Evolutionary conservation across 2,329 filamentous ascomycete species (phyloP).

Genomic region (Penicillium sp.): DNA sequence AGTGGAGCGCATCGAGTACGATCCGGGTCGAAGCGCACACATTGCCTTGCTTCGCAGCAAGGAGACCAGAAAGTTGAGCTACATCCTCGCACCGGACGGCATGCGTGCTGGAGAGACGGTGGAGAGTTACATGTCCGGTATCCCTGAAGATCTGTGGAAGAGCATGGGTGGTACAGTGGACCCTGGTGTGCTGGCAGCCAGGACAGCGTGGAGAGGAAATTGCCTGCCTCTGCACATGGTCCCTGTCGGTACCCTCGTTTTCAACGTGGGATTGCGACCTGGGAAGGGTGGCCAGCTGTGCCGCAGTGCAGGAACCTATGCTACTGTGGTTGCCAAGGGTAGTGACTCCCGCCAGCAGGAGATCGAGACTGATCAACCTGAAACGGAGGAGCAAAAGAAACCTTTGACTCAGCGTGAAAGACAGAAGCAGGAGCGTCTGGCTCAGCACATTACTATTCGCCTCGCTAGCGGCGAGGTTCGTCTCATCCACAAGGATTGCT

Average conservation of each 20-base stretch:
- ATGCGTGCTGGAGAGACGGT: constrained; percentile 87
- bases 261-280: constrained; percentile 74
- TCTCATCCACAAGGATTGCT: constrained; percentile 83
- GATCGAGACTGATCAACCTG: constrained; percentile 55
- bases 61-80: constrained; percentile 70
- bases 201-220: constrained; percentile 90
- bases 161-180: constrained; percentile 92
- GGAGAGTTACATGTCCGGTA: constrained; percentile 85
- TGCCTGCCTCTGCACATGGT: constrained; percentile 95
- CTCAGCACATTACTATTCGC: constrained; percentile 75
- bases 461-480: constrained; percentile 91
- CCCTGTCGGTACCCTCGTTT: constrained; percentile 87
- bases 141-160: constrained; percentile 77
- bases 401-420: constrained; percentile 36
- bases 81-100: constrained; percentile 93
- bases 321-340: constrained; percentile 82
- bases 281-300: constrained; percentile 81
- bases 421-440: constrained; percentile 53
- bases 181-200: constrained; percentile 90
- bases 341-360: constrained; percentile 54
- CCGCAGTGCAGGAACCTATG: constrained; percentile 88
- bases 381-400: constrained; percentile 35
- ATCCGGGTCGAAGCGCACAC: constrained; percentile 87
- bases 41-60: constrained; percentile 80
- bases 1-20: constrained; percentile 93